A percentile compares a stretch with the other conserved stretches of the same genome.
Conservation (phyloP, 164 flowering plant species). For the Echeveria elegans region DNA sequence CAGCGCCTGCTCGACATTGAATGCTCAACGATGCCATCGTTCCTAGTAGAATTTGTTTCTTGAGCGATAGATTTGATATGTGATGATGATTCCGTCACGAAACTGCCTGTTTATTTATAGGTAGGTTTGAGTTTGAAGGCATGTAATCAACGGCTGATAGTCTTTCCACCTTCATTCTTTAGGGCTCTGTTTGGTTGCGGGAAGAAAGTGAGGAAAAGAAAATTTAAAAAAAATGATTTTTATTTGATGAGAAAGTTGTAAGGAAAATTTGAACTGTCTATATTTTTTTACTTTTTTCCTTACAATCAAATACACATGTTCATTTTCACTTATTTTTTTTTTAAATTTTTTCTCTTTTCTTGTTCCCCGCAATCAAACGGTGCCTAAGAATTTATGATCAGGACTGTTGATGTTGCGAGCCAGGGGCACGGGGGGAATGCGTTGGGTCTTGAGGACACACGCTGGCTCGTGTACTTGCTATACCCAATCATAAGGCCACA, state of each 20-base stretch:
- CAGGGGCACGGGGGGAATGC: not conserved
- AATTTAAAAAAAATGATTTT: too few species aligned
- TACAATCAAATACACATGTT: too few species aligned
- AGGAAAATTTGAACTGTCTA: too few species aligned
- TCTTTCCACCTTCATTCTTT: not conserved
- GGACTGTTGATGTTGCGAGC: not conserved
- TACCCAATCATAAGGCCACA: not conserved
- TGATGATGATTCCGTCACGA: not conserved
- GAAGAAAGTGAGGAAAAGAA: too few species aligned
- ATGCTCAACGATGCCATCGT: conserved; percentile 13
- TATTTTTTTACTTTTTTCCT: too few species aligned
- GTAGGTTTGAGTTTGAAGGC: not conserved
- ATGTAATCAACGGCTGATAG: not conserved
- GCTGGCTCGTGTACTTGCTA: not conserved
- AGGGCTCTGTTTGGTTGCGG: too few species aligned
- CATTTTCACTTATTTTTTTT: too few species aligned
- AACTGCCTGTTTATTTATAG: not conserved
- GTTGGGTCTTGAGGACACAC: not conserved
- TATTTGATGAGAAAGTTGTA: too few species aligned
- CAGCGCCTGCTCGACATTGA: conserved; percentile 13
- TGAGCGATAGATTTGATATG: not conserved
- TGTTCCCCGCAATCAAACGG: too few species aligned
- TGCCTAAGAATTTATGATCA: too few species aligned
- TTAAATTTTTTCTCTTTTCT: too few species aligned
- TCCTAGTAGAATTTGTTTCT: too few species aligned